phyloP scores from a whole-genome alignment of 75 land plant species.

The Selaginella moellendorffii region DNA sequence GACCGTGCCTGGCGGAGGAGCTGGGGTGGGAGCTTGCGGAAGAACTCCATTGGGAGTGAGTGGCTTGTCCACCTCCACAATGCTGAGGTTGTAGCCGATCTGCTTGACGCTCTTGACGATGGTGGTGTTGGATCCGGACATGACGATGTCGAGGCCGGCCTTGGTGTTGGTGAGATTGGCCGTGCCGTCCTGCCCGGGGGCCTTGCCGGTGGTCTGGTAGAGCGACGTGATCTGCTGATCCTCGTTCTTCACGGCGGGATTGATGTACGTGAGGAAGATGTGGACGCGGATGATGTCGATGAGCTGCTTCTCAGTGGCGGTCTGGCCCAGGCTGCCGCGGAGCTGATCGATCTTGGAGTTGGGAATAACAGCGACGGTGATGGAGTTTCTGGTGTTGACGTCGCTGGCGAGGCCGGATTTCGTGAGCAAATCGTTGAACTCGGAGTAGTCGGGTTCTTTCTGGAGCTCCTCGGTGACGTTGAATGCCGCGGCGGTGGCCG shows the following conservation, averaged over 20 bases:
- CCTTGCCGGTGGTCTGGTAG: constrained; percentile 3
- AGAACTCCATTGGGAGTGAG: background rate
- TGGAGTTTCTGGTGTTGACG: background rate
- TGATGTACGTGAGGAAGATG: background rate
- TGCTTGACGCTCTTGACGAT: background rate
- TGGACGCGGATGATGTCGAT: background rate
- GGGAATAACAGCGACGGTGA: background rate
- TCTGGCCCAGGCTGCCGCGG: background rate
- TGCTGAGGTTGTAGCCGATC: background rate
- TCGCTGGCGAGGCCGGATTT: background rate
- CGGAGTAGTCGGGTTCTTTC: constrained; percentile 1
- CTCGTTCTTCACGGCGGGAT: background rate
- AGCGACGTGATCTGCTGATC: background rate
- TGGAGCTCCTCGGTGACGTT: background rate
- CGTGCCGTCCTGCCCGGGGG: background rate
- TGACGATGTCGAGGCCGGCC: background rate
- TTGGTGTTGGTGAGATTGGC: background rate
- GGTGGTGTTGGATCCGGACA: background rate
- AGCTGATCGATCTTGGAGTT: constrained; percentile 3
- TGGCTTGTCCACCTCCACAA: background rate
- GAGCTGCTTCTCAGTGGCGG: background rate
- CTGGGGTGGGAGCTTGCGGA: background rate
- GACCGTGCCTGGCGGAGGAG: background rate
- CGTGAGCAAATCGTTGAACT: background rate
- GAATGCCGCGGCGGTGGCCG: background rate